Evolutionary conservation across 1,284 basidiomycete genomes (phyloP).

Genomic region (Papiliotrema terrestris): DNA sequence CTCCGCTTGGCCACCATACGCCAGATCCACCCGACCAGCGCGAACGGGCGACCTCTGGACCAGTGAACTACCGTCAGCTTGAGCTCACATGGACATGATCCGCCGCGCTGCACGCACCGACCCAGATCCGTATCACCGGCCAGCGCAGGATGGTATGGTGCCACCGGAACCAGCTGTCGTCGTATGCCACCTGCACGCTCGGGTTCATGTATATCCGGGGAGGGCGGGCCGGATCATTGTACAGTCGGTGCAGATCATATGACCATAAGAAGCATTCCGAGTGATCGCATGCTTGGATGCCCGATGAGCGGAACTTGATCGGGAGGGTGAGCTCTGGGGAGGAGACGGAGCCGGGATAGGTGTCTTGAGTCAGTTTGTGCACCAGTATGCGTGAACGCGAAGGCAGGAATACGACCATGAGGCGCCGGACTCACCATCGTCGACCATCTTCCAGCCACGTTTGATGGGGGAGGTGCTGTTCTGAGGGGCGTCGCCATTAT

Average conservation of each 20-base stretch:
- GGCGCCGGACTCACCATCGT: slow-evolving; percentile 28
- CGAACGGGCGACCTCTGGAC: slow-evolving; percentile 6
- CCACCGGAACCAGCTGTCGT: slow-evolving; percentile 51
- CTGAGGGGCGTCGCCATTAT: slow-evolving; percentile 22
- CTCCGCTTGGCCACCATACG: slow-evolving; percentile 5
- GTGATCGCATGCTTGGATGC: slow-evolving; percentile 53
- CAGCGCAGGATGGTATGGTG: slow-evolving; percentile 54
- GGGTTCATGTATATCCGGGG: slow-evolving; percentile 55
- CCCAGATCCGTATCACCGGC: slow-evolving; percentile 53
- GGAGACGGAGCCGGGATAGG: slow-evolving; percentile 31
- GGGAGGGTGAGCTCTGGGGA: slow-evolving; percentile 48
- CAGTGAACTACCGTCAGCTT: background rate
- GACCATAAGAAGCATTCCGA: slow-evolving; percentile 58
- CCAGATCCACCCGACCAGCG: slow-evolving; percentile 12
- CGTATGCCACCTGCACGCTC: slow-evolving; percentile 49
- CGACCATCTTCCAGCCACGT: slow-evolving; percentile 40
- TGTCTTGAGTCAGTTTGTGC: slow-evolving; percentile 22
- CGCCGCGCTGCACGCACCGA: slow-evolving; percentile 29
- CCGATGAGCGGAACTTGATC: slow-evolving; percentile 53
- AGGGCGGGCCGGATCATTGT: slow-evolving; percentile 39
- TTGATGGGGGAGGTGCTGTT: slow-evolving; percentile 4
- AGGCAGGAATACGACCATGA: too few species aligned
- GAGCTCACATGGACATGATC: background rate
- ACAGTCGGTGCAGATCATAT: slow-evolving; percentile 57
- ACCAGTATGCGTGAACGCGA: too few species aligned